A percentile compares a stretch with the other conserved stretches of the same genome.
phyloP scores from a whole-genome alignment of 768 basidiomycete genomes.

The Piloderma croceum region DNA sequence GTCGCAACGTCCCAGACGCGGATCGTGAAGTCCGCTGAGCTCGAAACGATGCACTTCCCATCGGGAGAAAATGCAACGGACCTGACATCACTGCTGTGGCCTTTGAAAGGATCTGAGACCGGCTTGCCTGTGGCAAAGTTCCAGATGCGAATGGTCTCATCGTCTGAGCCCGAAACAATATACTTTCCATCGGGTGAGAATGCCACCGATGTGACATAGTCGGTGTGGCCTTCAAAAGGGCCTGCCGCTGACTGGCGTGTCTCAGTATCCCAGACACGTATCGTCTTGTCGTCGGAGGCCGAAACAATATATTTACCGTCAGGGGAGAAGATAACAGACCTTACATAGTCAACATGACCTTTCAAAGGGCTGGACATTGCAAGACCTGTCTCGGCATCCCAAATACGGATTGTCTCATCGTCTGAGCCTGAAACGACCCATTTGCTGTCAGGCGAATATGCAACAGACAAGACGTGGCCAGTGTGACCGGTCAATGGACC shows the following conservation, averaged over 20 bases:
- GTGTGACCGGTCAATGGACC: neutral
- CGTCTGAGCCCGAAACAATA: constrained; percentile 14
- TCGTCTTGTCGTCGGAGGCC: constrained; percentile 28
- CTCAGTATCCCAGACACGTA: constrained; percentile 13
- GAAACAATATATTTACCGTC: constrained; percentile 38
- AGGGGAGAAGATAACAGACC: constrained; percentile 28
- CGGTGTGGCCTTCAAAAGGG: neutral
- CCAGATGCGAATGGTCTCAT: constrained; percentile 10
- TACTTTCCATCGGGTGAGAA: constrained; percentile 10
- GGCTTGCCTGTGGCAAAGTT: neutral
- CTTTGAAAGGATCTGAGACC: neutral
- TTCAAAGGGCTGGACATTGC: neutral
- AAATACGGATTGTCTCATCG: constrained; percentile 9
- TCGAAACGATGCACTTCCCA: constrained; percentile 37
- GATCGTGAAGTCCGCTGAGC: constrained; percentile 26
- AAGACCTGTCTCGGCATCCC: constrained; percentile 4
- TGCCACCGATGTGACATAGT: constrained; percentile 3
- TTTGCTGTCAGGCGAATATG: constrained; percentile 9
- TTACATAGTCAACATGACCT: constrained; percentile 1
- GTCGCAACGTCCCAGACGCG: constrained; percentile 13
- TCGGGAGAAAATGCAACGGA: constrained; percentile 32
- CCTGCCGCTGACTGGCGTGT: no score
- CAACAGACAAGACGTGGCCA: constrained; percentile 3
- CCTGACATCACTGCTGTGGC: constrained; percentile 1
- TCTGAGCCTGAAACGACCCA: constrained; percentile 14